A percentile compares a stretch with the other conserved stretches of the same genome.
These are phyloP conservation scores for Cephalotrichum gorgonifer DNA, from an alignment of 2,329 filamentous ascomycete genomes.

Conservation along the genomic window DNA sequence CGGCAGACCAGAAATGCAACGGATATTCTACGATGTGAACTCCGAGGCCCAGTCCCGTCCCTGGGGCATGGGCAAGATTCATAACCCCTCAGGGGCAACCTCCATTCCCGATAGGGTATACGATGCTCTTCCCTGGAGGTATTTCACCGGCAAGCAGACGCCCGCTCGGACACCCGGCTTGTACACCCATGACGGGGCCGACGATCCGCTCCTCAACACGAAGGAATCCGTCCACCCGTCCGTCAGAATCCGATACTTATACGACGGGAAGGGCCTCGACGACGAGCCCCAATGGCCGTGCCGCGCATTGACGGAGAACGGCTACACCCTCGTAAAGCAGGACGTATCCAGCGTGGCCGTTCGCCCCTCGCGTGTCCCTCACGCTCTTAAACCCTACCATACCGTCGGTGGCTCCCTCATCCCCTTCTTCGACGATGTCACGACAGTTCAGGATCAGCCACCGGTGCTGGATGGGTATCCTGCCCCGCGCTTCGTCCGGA, in stretches of 20 bases:
- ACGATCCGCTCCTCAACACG: constrained; percentile 7
- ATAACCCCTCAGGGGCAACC: constrained; percentile 7
- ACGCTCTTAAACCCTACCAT: neutral
- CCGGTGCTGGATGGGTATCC: neutral
- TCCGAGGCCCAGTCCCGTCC: constrained; percentile 6
- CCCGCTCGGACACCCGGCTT: constrained; percentile 12
- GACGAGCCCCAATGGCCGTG: constrained; percentile 16
- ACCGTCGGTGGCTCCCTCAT: neutral
- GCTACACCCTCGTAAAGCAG: constrained; percentile 6
- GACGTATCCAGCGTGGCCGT: neutral
- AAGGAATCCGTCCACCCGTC: constrained; percentile 19
- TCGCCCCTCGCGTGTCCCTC: neutral
- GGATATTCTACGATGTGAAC: constrained; percentile 21
- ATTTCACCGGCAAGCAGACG: neutral
- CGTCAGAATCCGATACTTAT: constrained; percentile 20
- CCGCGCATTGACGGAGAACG: constrained; percentile 9
- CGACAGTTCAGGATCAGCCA: neutral
- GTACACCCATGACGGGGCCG: constrained; percentile 11
- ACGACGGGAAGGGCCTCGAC: constrained; percentile 16
- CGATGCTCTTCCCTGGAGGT: neutral
- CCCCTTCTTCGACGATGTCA: constrained; percentile 3
- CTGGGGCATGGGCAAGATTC: constrained; percentile 12
- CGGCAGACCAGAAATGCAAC: constrained; percentile 23
- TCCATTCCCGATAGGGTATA: constrained; percentile 6
- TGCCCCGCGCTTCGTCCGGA: constrained; percentile 3